A percentile compares a stretch with the other conserved stretches of the same genome.
phyloP scores from a whole-genome alignment of 1,284 basidiomycete species.

The Ceratobasidium sp. region DNA sequence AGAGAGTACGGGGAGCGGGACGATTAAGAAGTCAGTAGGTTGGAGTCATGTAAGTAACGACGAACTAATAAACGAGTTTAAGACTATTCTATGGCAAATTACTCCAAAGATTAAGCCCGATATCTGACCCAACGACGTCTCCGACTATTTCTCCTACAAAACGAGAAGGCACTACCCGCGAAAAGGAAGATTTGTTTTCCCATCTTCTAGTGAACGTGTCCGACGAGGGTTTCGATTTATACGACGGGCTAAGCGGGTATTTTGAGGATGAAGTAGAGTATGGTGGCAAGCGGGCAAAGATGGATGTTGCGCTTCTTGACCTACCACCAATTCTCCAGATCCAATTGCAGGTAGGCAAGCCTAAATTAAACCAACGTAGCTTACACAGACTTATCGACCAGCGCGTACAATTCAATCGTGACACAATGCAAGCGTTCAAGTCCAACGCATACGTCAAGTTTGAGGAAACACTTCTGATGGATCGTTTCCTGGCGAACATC shows the following conservation, averaged over 20 bases:
- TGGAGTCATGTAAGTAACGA: constrained; percentile 15
- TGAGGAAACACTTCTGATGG: constrained; percentile 85
- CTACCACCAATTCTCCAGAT: constrained; percentile 93
- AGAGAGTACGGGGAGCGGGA: constrained; percentile 50
- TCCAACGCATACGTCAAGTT: constrained; percentile 95
- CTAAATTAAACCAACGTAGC: constrained; percentile 53
- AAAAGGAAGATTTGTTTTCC: constrained; percentile 91
- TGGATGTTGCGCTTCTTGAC: constrained; percentile 87
- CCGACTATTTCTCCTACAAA: constrained; percentile 50
- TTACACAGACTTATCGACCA: constrained; percentile 49
- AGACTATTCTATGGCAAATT: constrained; percentile 91
- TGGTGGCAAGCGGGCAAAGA: constrained; percentile 83
- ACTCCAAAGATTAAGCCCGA: constrained; percentile 72
- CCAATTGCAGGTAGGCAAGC: constrained; percentile 70
- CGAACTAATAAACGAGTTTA: constrained; percentile 29
- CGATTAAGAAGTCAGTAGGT: constrained; percentile 69
- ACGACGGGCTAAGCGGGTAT: constrained; percentile 92
- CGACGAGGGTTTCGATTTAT: constrained; percentile 84
- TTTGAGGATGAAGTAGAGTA: constrained; percentile 92
- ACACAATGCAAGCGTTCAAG: constrained; percentile 89
- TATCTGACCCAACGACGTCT: constrained; percentile 52
- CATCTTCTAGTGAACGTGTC: constrained; percentile 93
- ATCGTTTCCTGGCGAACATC: constrained; percentile 86
- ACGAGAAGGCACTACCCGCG: constrained; percentile 65
- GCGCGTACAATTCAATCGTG: constrained; percentile 96